These are phyloP conservation scores for Pythium diclinum DNA, from an alignment of 352 stramenopile genomes.

Conservation along the genomic window DNA sequence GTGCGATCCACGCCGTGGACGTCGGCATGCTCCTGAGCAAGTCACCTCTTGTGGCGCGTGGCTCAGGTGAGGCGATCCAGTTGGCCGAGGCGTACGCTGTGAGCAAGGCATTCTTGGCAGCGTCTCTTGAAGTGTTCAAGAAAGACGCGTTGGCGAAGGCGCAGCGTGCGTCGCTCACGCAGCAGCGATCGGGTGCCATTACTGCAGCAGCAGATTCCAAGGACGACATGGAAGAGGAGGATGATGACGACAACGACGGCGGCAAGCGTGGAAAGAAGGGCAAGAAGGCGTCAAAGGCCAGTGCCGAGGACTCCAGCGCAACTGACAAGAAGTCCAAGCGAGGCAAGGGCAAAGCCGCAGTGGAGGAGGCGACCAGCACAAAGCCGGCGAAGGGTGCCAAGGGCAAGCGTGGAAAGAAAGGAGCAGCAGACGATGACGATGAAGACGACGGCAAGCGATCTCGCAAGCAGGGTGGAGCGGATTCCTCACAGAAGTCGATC, in stretches of 20 bases:
- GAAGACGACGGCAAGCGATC: slow-evolving; percentile 3
- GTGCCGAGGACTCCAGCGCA: slow-evolving; percentile 10
- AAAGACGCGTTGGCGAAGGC: slow-evolving; percentile 50
- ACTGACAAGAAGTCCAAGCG: slow-evolving; percentile 44
- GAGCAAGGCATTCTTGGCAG: slow-evolving; percentile 52
- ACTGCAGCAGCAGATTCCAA: slow-evolving; percentile 1
- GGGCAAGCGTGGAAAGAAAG: slow-evolving; percentile 49
- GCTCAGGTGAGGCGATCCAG: slow-evolving; percentile 37
- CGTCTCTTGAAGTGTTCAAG: slow-evolving; percentile 43
- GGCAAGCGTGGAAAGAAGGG: slow-evolving; percentile 39
- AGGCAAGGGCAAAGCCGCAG: slow-evolving; percentile 33
- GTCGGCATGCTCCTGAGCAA: slow-evolving; percentile 49
- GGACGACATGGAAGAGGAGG: slow-evolving; percentile 31
- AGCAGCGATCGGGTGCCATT: slow-evolving; percentile 25
- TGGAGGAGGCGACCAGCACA: slow-evolving; percentile 31
- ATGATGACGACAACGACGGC: slow-evolving; percentile 38
- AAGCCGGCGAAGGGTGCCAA: slow-evolving; percentile 40
- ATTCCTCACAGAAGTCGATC: slow-evolving; percentile 36
- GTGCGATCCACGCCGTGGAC: slow-evolving; percentile 43
- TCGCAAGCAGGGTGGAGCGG: slow-evolving; percentile 32
- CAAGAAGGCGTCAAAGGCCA: slow-evolving; percentile 24
- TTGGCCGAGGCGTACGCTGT: slow-evolving; percentile 61
- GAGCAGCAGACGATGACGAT: slow-evolving; percentile 17
- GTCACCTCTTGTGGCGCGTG: slow-evolving; percentile 34
- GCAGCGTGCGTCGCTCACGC: slow-evolving; percentile 31